Base-by-base conservation (phyloP, 176 grass and related monocot genomes). In the Secale cereale region DNA sequence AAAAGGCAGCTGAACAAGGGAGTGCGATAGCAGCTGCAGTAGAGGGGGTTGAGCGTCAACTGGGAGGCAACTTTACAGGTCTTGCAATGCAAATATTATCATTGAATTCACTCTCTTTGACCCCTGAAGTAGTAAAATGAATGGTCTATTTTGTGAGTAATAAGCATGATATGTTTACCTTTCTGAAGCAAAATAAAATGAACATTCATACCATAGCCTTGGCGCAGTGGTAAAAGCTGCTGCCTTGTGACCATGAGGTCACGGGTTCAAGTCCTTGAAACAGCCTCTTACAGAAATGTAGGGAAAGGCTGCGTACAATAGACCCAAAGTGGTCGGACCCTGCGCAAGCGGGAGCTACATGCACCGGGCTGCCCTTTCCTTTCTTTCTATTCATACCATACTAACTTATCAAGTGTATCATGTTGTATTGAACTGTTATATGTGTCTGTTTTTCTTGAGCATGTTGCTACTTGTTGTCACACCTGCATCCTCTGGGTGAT, bases 1-100 rank as follows among this genome's bases (percentile, higher is more conserved):
- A 99, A 85, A 99, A 99, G 59, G 97, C 93, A 83, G 97, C 97
- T 81, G 97, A 94, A 81, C 91, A 94, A 85, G 97, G 97, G 39
- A 91, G 97, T 84, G 97, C 97, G 31, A 90, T 99, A 88, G 97
- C 93, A 60, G 97, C 91, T 81, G 97, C 93, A 79, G 97, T 99
- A 62, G 93, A 99, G 88, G 97, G 94, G 48, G 97, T 99, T 36
- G 97, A 99, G 52, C 87, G 90, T 31, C 97, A 99, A 61, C 84
- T 91, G 82, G 97, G 93, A 85, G 91, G 81, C 86, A 94, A 92
- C 57, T 94, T 94, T 86, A 89, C 93, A 89, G 93, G 97, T 99
- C 7, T 62, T 9, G 65, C 30, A 60, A 70, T 76, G 43, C 31
- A 54, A 10, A 57, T 79, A 4, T 63, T 87, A 22, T 70, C 37